Base-by-base conservation (phyloP, 257 asterid genomes). In the Solanum ossicruentum region DNA sequence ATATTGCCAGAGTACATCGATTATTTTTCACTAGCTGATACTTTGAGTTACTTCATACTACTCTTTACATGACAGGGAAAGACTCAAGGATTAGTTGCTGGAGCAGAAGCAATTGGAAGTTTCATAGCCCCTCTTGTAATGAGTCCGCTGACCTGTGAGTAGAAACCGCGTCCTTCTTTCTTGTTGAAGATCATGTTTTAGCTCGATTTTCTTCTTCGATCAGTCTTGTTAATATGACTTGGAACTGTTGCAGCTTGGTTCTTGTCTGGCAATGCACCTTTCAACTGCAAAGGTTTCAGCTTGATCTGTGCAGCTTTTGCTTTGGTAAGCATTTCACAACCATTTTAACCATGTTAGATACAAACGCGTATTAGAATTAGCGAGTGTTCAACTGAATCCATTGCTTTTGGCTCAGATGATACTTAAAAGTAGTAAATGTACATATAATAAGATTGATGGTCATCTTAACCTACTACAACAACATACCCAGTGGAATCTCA, bases 241-340 rank as follows among this genome's bases (percentile, higher is more conserved):
- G 47, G 43, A 57, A 23, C 36, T 85, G 70, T 55, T 90, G 55
- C 98, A 96, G 98, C 98, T 13, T 91, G 94, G 93, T 96, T 94
- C 86, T 89, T 96, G 54, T 96, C 98, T 8, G 85, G 91, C 84
- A 84, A 91, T 28, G 95, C 99, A 16, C 98, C 99, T 52, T 96
- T 94, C 89, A 21, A 94, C 86, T 96, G 98, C 85, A 96, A 93
- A 90, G 98, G 98, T 73, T 96, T 96, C 92, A 93, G 98, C 82
- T 91, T 96, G 86, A 85, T 96, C 54, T 85, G 95, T 67, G 99
- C 99, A 43, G 89, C 97, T 60, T 71, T 92, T 28, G 89, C 96
- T 90, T 88, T 93, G 92, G 98, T 93, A 93, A 90, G 90, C 83
- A 28, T 41, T 32, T 49, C 45, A 2, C 32, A 18, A 16, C 7